Base-by-base conservation (phyloP, 2,329 filamentous ascomycete species). In the Thelonectria blattea region DNA sequence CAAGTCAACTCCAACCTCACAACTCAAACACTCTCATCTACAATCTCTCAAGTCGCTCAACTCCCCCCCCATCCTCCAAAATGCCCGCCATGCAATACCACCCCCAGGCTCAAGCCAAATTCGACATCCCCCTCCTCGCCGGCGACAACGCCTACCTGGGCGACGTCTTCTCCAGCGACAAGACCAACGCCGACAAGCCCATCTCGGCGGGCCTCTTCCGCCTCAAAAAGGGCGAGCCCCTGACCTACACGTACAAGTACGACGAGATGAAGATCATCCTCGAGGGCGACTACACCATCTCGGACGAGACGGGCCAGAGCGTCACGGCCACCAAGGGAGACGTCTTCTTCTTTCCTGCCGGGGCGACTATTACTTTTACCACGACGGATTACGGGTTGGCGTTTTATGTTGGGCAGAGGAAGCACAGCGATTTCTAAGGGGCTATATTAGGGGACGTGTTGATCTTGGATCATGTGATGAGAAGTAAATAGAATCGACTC, bases 231-330 rank as follows among this genome's bases (percentile, higher is more conserved):
- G 88, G 88, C 67, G 86, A 86, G 3, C 85, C 87, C 2, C 81
- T 91, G 17, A 85, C 87, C 9, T 91, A 91, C 78, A 85, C 82
- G 32, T 91, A 91, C 75, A 86, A 80, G 42, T 91, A 90, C 75
- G 84, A 91, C 70, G 88, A 91, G 79, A 89, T 89, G 85, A 91
- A 91, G 79, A 88, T 91, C 71, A 88, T 91, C 64, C 75, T 91
- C 10, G 88, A 90, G 68, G 88, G 88, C 14, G 81, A 84, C 65
- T 89, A 87, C 70, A 83, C 86, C 62, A 89, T 91, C 68, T 79
- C 79, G 30, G 88, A 90, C 65, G 83, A 84, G 72, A 85, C 85
- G 2, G 88, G 87, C 39, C 77, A 81, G 65, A 83, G 81, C 65
- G 85, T 88, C 22, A 80, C 82, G 52, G 88, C 85, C 9, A 79